Percentiles rank a stretch among this genome's conserved stretches.
Evolutionary conservation across 2,329 filamentous ascomycete species (phyloP).

Genomic region (Phyllosticta citribraziliensis): DNA sequence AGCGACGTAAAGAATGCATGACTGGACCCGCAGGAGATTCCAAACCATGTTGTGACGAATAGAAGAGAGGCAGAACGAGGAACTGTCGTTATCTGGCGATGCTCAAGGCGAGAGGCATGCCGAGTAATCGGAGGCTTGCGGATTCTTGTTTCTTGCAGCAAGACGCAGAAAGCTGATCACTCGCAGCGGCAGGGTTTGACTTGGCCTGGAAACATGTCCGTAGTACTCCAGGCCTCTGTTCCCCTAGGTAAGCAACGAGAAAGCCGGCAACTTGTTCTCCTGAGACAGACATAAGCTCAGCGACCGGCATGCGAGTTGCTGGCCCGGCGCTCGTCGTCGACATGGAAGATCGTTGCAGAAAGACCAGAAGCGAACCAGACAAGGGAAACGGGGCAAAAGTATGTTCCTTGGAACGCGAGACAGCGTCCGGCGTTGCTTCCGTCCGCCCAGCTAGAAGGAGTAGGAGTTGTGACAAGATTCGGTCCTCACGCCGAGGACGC

Average conservation of each 20-base stretch:
- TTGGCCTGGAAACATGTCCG: not conserved
- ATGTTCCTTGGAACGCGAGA: not conserved
- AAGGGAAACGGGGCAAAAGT: not conserved
- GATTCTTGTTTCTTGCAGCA: not conserved
- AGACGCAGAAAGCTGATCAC: not conserved
- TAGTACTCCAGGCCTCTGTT: not conserved
- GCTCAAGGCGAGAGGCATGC: not conserved
- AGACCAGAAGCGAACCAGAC: not conserved
- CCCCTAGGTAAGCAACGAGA: not conserved
- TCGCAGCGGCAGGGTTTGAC: not conserved
- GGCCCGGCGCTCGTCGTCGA: not conserved
- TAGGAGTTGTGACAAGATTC: not conserved
- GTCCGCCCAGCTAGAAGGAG: not conserved
- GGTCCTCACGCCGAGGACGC: not conserved
- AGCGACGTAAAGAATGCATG: not conserved
- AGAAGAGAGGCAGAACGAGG: not conserved
- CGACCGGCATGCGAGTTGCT: not conserved
- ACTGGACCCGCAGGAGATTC: not conserved
- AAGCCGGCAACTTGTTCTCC: not conserved
- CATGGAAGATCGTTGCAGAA: not conserved
- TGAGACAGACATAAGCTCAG: not conserved
- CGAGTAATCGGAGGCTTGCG: not conserved
- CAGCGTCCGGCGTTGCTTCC: not conserved
- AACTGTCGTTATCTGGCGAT: not conserved
- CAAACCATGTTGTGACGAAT: not conserved